Conservation (phyloP, 495 filamentous ascomycete species). For the Penicillium tannophilum region DNA sequence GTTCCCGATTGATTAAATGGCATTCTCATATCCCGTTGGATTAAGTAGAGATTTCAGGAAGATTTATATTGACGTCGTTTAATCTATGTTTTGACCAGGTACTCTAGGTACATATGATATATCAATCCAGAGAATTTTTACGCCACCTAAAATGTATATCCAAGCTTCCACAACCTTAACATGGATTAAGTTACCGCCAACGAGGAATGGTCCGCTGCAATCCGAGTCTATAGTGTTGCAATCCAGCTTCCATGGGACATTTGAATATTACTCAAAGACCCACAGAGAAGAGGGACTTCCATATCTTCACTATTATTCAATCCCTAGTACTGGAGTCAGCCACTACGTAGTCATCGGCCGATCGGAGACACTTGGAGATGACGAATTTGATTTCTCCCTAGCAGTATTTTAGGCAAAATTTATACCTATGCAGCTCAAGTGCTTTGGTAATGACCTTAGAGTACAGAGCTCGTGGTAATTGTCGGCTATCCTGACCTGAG, state of each 20-base stretch:
- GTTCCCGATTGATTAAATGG: not conserved
- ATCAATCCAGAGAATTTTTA: not conserved
- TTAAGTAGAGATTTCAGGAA: not conserved
- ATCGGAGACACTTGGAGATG: not conserved
- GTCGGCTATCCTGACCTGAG: too few species aligned
- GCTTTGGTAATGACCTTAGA: too few species aligned
- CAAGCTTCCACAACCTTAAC: slow-evolving; percentile 7
- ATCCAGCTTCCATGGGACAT: not conserved
- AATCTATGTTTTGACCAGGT: not conserved
- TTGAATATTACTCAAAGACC: too few species aligned
- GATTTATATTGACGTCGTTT: too few species aligned
- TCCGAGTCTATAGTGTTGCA: not conserved
- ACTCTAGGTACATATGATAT: not conserved
- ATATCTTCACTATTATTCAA: not conserved
- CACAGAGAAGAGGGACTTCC: not conserved
- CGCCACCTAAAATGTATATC: not conserved
- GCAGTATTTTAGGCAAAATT: too few species aligned
- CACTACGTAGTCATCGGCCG: too few species aligned
- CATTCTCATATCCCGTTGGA: not conserved
- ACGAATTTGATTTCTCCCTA: too few species aligned
- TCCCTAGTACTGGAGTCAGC: not conserved
- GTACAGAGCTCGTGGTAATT: too few species aligned
- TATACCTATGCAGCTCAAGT: too few species aligned
- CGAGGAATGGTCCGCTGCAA: not conserved
- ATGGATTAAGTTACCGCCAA: slow-evolving; percentile 7